These are phyloP conservation scores for Pseudogymnoascus destructans DNA, from an alignment of 2,329 filamentous ascomycete species.

Conservation along the genomic window DNA sequence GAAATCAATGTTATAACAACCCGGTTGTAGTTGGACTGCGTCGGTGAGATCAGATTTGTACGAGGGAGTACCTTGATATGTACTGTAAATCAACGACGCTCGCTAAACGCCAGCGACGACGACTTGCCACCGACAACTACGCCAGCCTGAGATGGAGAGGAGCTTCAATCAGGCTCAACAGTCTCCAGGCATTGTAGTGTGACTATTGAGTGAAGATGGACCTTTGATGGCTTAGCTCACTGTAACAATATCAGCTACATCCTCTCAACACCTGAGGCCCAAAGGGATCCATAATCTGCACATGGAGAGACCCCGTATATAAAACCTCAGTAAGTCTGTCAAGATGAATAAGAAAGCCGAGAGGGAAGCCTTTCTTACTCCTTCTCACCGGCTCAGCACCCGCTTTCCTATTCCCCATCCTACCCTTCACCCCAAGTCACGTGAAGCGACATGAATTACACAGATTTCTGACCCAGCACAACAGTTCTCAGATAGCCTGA, in stretches of 20 bases:
- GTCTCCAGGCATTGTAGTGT: neutral
- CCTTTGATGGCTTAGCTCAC: neutral
- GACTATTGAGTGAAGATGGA: neutral
- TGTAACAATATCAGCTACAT: neutral
- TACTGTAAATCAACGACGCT: conserved; percentile 5
- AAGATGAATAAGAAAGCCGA: neutral
- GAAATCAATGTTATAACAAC: neutral
- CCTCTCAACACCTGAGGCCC: neutral
- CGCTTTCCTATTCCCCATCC: neutral
- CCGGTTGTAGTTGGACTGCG: neutral
- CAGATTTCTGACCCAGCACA: conserved; percentile 3
- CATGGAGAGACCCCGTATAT: neutral
- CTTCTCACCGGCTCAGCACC: neutral
- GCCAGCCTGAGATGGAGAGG: neutral
- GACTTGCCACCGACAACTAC: neutral
- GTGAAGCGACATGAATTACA: neutral
- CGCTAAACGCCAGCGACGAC: neutral
- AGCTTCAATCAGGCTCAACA: neutral
- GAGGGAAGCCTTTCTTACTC: neutral
- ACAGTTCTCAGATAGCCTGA: neutral
- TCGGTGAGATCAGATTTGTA: neutral
- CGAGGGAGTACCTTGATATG: neutral
- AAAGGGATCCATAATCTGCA: neutral
- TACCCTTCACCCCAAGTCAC: neutral
- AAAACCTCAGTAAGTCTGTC: neutral